Evolutionary conservation across 306 rosid genomes (phyloP).

Genomic region (Carpinus viminea): DNA sequence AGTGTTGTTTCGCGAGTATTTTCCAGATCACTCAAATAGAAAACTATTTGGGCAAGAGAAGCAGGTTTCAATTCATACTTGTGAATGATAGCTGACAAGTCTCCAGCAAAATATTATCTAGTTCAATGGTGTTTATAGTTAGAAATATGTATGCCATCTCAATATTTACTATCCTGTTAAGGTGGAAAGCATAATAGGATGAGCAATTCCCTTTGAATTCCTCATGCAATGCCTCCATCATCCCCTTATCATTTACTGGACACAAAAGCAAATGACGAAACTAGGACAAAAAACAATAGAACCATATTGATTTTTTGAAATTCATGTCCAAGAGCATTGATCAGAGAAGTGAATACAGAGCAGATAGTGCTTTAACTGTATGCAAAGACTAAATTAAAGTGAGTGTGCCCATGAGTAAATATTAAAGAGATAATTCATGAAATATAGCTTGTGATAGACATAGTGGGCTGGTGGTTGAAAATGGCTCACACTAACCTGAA

Average conservation of each 20-base stretch:
- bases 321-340: too few species aligned
- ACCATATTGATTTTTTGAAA: too few species aligned
- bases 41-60: neutral
- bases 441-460: neutral
- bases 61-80: neutral
- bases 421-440: too few species aligned
- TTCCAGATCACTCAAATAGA: neutral
- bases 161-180: neutral
- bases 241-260: neutral
- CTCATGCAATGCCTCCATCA: too few species aligned
- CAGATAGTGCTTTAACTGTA: neutral
- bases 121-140: neutral
- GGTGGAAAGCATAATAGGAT: neutral
- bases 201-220: neutral
- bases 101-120: neutral
- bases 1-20: neutral
- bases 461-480: neutral
- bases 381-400: too few species aligned
- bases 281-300: neutral
- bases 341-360: neutral
- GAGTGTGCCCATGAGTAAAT: neutral
- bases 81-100: neutral
- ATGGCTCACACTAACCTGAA: neutral
- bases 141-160: neutral
- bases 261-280: neutral